Base-by-base conservation (phyloP, 495 filamentous ascomycete species). In the Penicilliopsis zonata region DNA sequence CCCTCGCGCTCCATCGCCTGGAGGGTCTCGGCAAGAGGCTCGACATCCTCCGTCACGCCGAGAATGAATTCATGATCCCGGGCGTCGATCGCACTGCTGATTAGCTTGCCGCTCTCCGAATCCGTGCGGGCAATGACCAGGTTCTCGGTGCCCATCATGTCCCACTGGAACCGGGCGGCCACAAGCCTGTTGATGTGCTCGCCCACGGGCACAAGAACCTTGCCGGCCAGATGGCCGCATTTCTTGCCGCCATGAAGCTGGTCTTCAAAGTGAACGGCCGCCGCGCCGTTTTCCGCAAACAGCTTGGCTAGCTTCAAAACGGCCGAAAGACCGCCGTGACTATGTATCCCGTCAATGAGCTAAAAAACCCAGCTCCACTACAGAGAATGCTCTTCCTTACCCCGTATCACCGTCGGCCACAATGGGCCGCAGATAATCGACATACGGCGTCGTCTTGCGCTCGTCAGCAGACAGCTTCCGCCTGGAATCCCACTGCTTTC, bases 171-270 rank as follows among this genome's bases (percentile, higher is more conserved):
- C 33, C 90, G 76, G 2, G 90, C 76, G 12, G 92, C 86, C 18
- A 85, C 75, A 3, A 98, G 74, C 10, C 90, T 74, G 58, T 95
- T 95, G 61, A 96, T 92, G 57, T 98, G 90, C 45, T 98, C 90
- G 41, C 83, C 78, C 23, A 90, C 75, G 0, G 90, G 92, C 0
- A 98, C 90, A 9, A 98, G 64, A 1, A 98, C 90, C 56, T 98
- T 98, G 39, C 90, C 90, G 2, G 90, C 88, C 36, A 98, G 68
- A 63, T 98, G 90, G 12, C 90, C 90, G 50, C 90, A 98, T 59
- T 96, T 98, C 69, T 98, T 98, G 23, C 90, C 90, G 15, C 90
- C 90, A 50, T 98, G 90, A 32, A 95, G 67, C 49, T 98, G 92
- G 47, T 98, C 90, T 54, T 98, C 90, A 45, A 98, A 92, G 52